These are phyloP conservation scores for Niebla homalea DNA, from an alignment of 495 filamentous ascomycete species.

Conservation along the genomic window DNA sequence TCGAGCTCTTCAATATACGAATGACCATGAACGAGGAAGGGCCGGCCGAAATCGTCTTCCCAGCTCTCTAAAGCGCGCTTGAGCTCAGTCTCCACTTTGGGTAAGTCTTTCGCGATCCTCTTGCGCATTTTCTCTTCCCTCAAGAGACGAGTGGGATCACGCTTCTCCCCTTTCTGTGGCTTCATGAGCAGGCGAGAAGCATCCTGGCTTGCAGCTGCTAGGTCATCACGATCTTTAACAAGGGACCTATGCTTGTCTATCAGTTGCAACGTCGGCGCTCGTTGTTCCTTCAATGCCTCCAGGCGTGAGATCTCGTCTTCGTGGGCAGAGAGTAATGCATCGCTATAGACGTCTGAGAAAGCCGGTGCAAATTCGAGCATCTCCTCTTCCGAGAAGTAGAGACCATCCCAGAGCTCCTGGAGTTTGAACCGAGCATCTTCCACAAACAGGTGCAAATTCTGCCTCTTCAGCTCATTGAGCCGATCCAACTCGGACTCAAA, in stretches of 20 bases:
- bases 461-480: constrained; percentile 81
- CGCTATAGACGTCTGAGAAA: constrained; percentile 69
- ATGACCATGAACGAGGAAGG: constrained; percentile 84
- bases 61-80: constrained; percentile 69
- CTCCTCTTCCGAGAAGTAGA: constrained; percentile 94
- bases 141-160: constrained; percentile 88
- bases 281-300: constrained; percentile 73
- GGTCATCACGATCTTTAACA: constrained; percentile 73
- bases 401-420: constrained; percentile 83
- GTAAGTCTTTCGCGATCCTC: constrained; percentile 85
- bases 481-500: constrained; percentile 79
- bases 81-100: constrained; percentile 75
- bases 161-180: constrained; percentile 75
- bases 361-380: constrained; percentile 95
- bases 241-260: constrained; percentile 76
- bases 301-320: constrained; percentile 78
- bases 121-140: constrained; percentile 98
- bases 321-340: constrained; percentile 78
- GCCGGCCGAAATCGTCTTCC: constrained; percentile 88
- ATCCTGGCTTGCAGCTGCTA: constrained; percentile 81
- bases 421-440: constrained; percentile 83
- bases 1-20: constrained; percentile 72
- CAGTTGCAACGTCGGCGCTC: constrained; percentile 65
- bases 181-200: constrained; percentile 82
- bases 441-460: constrained; percentile 90